These are phyloP conservation scores for Vaccinium myrtillus DNA, from an alignment of 148 eudicot species.

Conservation along the genomic window DNA sequence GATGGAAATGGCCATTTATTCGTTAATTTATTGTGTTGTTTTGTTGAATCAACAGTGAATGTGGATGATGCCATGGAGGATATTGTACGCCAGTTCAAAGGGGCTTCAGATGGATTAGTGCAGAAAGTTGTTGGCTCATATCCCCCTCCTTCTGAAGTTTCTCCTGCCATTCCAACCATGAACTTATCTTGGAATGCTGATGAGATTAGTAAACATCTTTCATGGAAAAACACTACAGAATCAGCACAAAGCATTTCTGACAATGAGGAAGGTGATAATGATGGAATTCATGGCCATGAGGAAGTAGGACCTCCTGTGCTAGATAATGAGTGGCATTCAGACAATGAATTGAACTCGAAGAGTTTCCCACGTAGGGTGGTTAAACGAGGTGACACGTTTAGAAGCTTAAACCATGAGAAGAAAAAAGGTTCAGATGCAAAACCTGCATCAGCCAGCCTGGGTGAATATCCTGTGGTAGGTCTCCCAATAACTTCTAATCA, in stretches of 20 bases:
- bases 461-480: conserved; percentile 32
- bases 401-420: conserved; percentile 38
- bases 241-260: conserved; percentile 61
- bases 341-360: conserved; percentile 65
- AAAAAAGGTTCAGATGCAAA: conserved; percentile 26
- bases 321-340: conserved; percentile 72
- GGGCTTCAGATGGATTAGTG: conserved; percentile 89
- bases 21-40: background rate
- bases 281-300: conserved; percentile 39
- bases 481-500: conserved; percentile 38
- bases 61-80: conserved; percentile 99
- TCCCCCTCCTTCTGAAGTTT: conserved; percentile 38
- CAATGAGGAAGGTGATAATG: conserved; percentile 56
- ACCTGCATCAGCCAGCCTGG: conserved; percentile 26
- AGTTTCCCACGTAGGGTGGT: conserved; percentile 54
- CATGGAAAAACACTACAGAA: conserved; percentile 49
- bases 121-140: conserved; percentile 66
- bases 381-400: conserved; percentile 31
- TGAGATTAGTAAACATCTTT: conserved; percentile 44
- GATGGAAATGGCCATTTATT: background rate
- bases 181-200: conserved; percentile 50
- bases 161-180: conserved; percentile 36
- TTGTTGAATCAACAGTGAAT: conserved; percentile 49
- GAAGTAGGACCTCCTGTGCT: conserved; percentile 37
- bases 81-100: conserved; percentile 90